These are phyloP conservation scores for Cucurbita moschata DNA, from an alignment of 306 rosid genomes.

Conservation along the genomic window DNA sequence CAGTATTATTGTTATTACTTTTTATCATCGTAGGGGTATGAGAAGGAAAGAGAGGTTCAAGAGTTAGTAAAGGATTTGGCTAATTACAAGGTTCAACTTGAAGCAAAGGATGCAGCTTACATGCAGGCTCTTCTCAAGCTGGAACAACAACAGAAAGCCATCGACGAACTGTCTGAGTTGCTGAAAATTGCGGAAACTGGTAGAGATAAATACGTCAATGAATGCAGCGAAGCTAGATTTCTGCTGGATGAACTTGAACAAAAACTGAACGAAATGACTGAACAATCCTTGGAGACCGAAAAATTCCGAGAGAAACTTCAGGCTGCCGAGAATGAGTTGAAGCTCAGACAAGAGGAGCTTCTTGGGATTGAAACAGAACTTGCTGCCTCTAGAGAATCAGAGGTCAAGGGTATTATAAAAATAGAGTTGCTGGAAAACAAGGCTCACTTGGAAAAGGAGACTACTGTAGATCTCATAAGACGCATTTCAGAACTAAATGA, in stretches of 20 bases:
- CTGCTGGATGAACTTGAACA: constrained; percentile 25
- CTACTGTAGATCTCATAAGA: constrained; percentile 24
- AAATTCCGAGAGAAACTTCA: constrained; percentile 29
- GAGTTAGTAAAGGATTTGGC: constrained; percentile 45
- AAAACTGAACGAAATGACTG: constrained; percentile 30
- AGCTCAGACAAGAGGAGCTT: constrained; percentile 34
- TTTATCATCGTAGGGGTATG: constrained; percentile 17
- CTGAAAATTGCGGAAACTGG: constrained; percentile 35
- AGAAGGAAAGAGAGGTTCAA: constrained; percentile 35
- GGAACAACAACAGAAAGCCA: constrained; percentile 39
- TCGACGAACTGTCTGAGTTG: constrained; percentile 33
- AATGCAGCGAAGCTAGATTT: constrained; percentile 19
- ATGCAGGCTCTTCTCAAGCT: constrained; percentile 50
- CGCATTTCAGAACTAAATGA: constrained; percentile 39
- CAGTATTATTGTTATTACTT: too few species aligned
- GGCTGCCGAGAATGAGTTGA: constrained; percentile 28
- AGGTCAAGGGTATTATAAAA: constrained; percentile 20
- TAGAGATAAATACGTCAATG: constrained; percentile 31
- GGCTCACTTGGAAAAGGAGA: constrained; percentile 24
- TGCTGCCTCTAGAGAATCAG: constrained; percentile 31
- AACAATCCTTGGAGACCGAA: constrained; percentile 18
- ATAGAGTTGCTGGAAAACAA: constrained; percentile 25
- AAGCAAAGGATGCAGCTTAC: constrained; percentile 53
- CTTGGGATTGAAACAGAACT: constrained; percentile 44
- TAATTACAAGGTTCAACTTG: constrained; percentile 54